These are phyloP conservation scores for Tuber brumale DNA, from an alignment of 495 filamentous ascomycete species.

Conservation along the genomic window DNA sequence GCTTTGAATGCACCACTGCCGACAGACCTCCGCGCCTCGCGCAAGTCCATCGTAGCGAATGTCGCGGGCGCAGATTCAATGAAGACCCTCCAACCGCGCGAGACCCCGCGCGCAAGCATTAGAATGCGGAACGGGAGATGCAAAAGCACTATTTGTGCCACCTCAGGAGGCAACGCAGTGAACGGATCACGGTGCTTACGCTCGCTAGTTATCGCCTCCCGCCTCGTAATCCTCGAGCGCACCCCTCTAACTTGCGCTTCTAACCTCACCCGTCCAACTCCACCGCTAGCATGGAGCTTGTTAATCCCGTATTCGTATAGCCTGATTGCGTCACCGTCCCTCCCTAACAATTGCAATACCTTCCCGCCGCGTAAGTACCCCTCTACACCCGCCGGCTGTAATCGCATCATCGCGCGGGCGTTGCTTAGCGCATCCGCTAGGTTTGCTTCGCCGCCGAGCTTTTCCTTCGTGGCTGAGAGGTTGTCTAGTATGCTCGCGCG, in stretches of 20 bases:
- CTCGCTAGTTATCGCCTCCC: not conserved
- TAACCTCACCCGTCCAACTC: slow-evolving; percentile 15
- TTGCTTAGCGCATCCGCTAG: slow-evolving; percentile 48
- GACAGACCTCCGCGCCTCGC: not conserved
- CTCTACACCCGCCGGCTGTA: slow-evolving; percentile 50
- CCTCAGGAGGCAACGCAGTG: slow-evolving; percentile 24
- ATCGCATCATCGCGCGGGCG: slow-evolving; percentile 48
- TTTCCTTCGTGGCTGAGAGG: slow-evolving; percentile 56
- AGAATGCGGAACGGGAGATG: slow-evolving; percentile 26
- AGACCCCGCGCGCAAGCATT: slow-evolving; percentile 13
- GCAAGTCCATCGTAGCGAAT: slow-evolving; percentile 8
- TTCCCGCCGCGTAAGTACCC: slow-evolving; percentile 63
- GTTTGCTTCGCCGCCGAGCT: slow-evolving; percentile 45
- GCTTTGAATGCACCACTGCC: not conserved
- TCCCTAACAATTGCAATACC: slow-evolving; percentile 53
- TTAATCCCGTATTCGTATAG: slow-evolving; percentile 58
- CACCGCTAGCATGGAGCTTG: slow-evolving; percentile 46
- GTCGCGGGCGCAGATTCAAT: not conserved
- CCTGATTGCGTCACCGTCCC: slow-evolving; percentile 50
- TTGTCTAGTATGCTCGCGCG: slow-evolving; percentile 52
- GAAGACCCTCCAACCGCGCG: not conserved
- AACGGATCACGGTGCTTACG: slow-evolving; percentile 25
- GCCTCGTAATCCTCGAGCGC: slow-evolving; percentile 13
- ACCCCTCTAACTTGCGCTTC: slow-evolving; percentile 29
- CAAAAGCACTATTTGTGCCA: slow-evolving; percentile 32